Base-by-base conservation (phyloP, 106 monocot genomes). In the Dendrobium officinale region DNA sequence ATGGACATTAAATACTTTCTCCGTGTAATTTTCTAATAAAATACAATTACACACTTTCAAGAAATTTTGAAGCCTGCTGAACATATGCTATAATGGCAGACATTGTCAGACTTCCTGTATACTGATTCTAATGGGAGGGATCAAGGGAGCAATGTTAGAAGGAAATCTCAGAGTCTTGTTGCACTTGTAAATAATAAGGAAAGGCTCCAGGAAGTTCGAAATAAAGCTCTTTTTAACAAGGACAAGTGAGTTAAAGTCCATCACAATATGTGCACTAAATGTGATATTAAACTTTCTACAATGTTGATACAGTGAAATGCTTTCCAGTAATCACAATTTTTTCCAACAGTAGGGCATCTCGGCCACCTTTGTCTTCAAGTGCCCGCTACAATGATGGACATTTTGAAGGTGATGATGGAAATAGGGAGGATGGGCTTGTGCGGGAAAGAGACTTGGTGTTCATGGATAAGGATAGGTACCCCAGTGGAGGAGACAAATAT, bases 111-210 rank as follows among this genome's bases (percentile, higher is more conserved):
- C 80, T 96, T 96, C 77, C 93, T 93, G 79, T 96, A 96, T 80
- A 88, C 92, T 22, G 95, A 96, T 82, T 93, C 95, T 26, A 88
- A 77, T 77, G 95, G 93, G 66, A 88, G 88, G 73, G 95, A 96
- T 66, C 95, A 96, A 78, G 95, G 95, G 22, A 93, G 80, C 78
- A 96, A 96, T 86, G 88, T 96, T 44, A 81, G 95, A 67, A 91
- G 85, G 85, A 96, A 96, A 91, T 93, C 93, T 26, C 95, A 93
- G 80, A 82, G 54, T 78, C 88, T 96, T 80, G 93, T 96, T 82
- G 44, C 84, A 80, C 80, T 96, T 27, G 87, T 93, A 49, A 96
- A 93, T 93, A 87, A 93, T 80, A 93, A 90, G 74, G 93, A 96
- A 88, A 91, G 81, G 83, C 84, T 96, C 68, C 88, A 86, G 22